Evolutionary conservation across 495 filamentous ascomycete species (phyloP), one percentile per base, ranked within the genome.

Genomic region (Penicillium arizonense): DNA sequence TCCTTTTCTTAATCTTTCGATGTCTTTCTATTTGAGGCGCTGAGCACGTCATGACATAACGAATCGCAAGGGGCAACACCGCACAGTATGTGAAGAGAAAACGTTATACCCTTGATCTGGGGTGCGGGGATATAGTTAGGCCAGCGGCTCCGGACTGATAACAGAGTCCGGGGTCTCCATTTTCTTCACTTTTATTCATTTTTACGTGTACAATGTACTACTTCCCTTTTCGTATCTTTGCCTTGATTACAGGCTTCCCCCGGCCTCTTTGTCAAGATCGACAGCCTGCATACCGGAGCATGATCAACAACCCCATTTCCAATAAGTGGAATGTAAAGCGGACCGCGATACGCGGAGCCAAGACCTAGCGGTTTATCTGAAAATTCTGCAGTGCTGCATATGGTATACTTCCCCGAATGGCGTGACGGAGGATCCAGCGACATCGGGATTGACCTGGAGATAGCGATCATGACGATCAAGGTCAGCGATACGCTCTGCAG

Each of bases 1-100:
- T 44, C 14, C 14, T 16, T 35, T 36, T 52, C 9, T 23, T 41
- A 12, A 13, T 40, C 26, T 40, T 50, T 32, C 26, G 6, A 5
- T 26, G 9, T 13, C 43, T 47, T 28, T 37, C 23, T 9, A 20
- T 35, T 8, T 32, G 44, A 6, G 21, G 33, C 12, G 39, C 7
- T 20, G 52, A 37, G 52, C 53, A 55, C 53, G 53, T 50, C 46
- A 55, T 55, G 46, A 55, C 52, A 50, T 33, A 33, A 26, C 45
- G 45, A 30, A 8, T 5, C 28, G 28, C 28, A 30, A 30, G 28
- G 28, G 28, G 8, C 9, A 10, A 30, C 28, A 30, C 18, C 18
- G 18, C 18, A 18, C 18, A 18, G 18, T 18, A 18, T 18, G 18
- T 18, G 18, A 18, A 18, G 18, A 18, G 18, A 18, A 1, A 18